Evolutionary conservation across 2,329 filamentous ascomycete genomes (phyloP).

Genomic region (Aspergillus oerlinghausenensis): DNA sequence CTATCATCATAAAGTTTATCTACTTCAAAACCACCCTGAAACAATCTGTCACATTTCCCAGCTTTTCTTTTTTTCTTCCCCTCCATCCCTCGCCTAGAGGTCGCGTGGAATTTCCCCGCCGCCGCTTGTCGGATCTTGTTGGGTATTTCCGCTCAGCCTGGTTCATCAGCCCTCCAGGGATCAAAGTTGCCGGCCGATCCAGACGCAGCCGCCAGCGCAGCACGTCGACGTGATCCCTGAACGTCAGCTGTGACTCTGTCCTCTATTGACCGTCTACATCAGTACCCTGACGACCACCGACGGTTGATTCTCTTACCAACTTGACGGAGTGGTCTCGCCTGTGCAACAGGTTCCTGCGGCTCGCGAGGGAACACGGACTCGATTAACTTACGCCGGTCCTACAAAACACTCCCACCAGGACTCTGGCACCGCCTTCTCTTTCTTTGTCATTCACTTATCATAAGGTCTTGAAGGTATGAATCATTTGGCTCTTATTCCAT

Average conservation of each 20-base stretch:
- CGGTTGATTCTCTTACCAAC: slow-evolving; percentile 15
- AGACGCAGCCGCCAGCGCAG: slow-evolving; percentile 21
- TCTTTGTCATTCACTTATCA: slow-evolving; percentile 28
- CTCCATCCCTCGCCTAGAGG: slow-evolving; percentile 1
- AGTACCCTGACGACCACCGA: slow-evolving; percentile 11
- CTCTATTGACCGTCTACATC: slow-evolving; percentile 12
- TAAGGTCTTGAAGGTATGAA: slow-evolving; percentile 27
- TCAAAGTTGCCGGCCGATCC: slow-evolving; percentile 23
- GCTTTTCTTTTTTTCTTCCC: background rate
- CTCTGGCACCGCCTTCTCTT: slow-evolving; percentile 15
- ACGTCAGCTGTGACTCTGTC: slow-evolving; percentile 12
- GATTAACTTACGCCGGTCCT: slow-evolving; percentile 6
- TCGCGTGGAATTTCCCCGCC: slow-evolving; percentile 10
- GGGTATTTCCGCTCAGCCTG: slow-evolving; percentile 18
- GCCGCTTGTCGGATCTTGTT: slow-evolving; percentile 14
- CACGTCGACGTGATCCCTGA: slow-evolving; percentile 16
- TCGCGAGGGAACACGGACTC: slow-evolving; percentile 12
- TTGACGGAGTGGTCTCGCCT: slow-evolving; percentile 15
- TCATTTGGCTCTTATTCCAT: background rate
- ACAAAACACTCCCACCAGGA: slow-evolving; percentile 4
- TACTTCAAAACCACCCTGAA: slow-evolving; percentile 7
- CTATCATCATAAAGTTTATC: background rate
- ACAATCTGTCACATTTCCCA: slow-evolving; percentile 9
- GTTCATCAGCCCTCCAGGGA: slow-evolving; percentile 15
- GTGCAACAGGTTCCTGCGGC: slow-evolving; percentile 12